phyloP scores from a whole-genome alignment of 495 filamentous ascomycete species.

The Lasiosphaeria miniovina region DNA sequence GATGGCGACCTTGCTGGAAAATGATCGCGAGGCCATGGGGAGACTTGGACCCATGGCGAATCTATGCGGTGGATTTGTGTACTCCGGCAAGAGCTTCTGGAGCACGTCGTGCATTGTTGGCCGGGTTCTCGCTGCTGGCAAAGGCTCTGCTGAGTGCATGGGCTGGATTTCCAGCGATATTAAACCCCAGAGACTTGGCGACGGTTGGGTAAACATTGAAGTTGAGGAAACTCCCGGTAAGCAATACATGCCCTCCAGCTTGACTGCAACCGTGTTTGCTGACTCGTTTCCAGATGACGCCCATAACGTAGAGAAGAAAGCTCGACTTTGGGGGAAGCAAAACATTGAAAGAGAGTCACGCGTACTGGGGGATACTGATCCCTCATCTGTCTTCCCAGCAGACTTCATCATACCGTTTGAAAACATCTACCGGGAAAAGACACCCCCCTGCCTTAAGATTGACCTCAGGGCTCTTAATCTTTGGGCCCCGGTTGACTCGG shows the following conservation, averaged over 20 bases:
- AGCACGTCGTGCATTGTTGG: conserved; percentile 75
- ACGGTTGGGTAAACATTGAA: conserved; percentile 66
- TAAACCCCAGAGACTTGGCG: conserved; percentile 46
- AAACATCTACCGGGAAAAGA: conserved; percentile 42
- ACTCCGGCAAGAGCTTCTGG: conserved; percentile 72
- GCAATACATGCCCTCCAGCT: conserved; percentile 5
- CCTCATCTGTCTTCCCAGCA: conserved; percentile 47
- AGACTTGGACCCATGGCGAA: conserved; percentile 66
- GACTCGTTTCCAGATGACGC: conserved; percentile 35
- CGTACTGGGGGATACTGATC: conserved; percentile 50
- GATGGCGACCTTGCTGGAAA: conserved; percentile 75
- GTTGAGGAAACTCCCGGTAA: conserved; percentile 50
- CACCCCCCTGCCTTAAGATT: conserved; percentile 37
- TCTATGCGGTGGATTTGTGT: conserved; percentile 76
- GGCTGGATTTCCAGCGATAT: conserved; percentile 68
- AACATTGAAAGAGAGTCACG: conserved; percentile 50
- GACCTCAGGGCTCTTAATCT: conserved; percentile 46
- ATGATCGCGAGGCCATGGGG: conserved; percentile 61
- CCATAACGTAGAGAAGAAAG: conserved; percentile 40
- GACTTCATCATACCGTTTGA: conserved; percentile 58
- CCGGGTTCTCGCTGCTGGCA: conserved; percentile 64
- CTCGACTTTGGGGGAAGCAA: conserved; percentile 46
- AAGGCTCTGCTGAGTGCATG: conserved; percentile 69
- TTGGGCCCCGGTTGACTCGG: conserved; percentile 31
- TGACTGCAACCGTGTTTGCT: background rate